Evolutionary conservation across 305 asterid genomes (phyloP).

Genomic region (Fraxinus floribunda): DNA sequence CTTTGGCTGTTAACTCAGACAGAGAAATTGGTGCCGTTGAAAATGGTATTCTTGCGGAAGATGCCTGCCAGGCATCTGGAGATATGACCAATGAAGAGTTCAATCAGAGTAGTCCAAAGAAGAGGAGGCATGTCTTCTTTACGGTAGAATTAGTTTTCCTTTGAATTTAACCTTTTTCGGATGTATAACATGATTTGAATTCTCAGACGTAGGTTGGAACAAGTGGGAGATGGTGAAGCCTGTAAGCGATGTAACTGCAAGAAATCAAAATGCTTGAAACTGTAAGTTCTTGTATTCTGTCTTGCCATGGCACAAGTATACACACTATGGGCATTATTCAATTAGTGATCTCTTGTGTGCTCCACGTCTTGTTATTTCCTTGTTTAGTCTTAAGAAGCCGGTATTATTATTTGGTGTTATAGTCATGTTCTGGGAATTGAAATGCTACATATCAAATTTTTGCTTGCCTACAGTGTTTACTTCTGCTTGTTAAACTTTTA

Average conservation of each 20-base stretch:
- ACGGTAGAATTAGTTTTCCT: background rate
- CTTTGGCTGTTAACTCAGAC: constrained; percentile 38
- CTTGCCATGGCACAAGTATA: background rate
- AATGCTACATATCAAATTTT: background rate
- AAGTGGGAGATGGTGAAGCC: constrained; percentile 55
- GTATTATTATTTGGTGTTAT: background rate
- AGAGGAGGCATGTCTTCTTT: constrained; percentile 57
- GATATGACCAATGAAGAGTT: constrained; percentile 51
- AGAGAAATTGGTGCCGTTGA: constrained; percentile 41
- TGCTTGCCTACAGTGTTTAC: background rate
- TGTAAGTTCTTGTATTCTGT: constrained; percentile 49
- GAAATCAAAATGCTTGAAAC: constrained; percentile 95
- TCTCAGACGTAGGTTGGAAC: constrained; percentile 64
- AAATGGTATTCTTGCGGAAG: constrained; percentile 43
- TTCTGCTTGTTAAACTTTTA: background rate
- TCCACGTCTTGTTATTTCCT: background rate
- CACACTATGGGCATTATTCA: background rate
- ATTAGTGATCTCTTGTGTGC: background rate
- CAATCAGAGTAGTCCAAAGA: constrained; percentile 79
- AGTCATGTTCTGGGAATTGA: background rate
- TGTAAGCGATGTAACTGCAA: constrained; percentile 98
- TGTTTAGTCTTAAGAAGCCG: background rate
- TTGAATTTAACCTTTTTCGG: background rate
- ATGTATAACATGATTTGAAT: constrained; percentile 22
- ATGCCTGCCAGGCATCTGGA: constrained; percentile 45